A percentile compares a stretch with the other conserved stretches of the same genome.
Evolutionary conservation across 805 yeast species (phyloP).

Genomic region (Zygosaccharomyces kombuchaensis): DNA sequence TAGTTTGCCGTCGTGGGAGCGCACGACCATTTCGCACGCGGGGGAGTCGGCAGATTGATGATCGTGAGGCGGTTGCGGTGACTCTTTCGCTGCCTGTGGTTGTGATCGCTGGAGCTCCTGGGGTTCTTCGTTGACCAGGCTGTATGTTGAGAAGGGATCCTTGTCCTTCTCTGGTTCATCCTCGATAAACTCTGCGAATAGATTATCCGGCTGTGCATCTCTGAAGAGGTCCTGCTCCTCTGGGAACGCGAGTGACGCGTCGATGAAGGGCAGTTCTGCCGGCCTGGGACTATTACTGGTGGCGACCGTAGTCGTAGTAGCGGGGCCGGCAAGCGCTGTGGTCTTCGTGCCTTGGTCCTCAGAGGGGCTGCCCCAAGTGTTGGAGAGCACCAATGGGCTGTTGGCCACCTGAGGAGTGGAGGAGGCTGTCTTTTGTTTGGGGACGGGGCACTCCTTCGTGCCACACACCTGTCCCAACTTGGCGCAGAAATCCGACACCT

Average conservation of each 20-base stretch:
- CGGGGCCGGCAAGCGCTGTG: too few relatives aligned
- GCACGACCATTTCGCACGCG: constrained; percentile 49
- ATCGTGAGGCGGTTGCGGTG: neutral
- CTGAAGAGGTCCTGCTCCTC: constrained; percentile 21
- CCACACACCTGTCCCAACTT: constrained; percentile 82
- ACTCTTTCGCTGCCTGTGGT: neutral
- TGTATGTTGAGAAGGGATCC: neutral
- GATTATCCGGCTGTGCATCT: constrained; percentile 12
- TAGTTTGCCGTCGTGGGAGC: constrained; percentile 56
- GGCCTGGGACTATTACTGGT: neutral
- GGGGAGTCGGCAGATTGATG: neutral
- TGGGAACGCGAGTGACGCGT: constrained; percentile 32
- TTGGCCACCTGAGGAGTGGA: neutral
- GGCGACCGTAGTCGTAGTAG: neutral
- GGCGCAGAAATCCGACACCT: constrained; percentile 69
- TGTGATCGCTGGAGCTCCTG: constrained; percentile 7
- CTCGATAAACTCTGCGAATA: constrained; percentile 19
- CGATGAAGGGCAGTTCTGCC: constrained; percentile 23
- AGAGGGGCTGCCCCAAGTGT: constrained; percentile 2
- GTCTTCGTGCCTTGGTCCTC: neutral
- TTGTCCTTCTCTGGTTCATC: constrained; percentile 12
- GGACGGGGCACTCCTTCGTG: constrained; percentile 61
- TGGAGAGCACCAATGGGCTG: constrained; percentile 1
- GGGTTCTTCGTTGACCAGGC: constrained; percentile 2
- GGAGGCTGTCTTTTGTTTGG: constrained; percentile 31